Evolutionary conservation across 257 asterid species (phyloP).

Genomic region (Coffea eugenioides): DNA sequence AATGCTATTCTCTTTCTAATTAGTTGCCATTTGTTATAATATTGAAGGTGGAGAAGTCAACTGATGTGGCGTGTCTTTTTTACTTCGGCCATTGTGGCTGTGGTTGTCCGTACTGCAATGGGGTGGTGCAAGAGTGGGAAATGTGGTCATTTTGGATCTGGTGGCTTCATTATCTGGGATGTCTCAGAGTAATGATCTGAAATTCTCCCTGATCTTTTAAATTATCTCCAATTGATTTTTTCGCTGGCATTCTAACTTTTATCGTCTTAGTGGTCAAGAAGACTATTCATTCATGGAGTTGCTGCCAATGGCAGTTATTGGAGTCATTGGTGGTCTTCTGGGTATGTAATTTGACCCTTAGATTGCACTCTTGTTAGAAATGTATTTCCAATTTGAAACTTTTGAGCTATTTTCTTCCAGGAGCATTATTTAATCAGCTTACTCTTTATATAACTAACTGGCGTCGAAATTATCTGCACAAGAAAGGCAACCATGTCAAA

Average conservation of each 20-base stretch:
- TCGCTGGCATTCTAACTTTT: constrained; percentile 35
- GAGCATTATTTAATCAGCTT: constrained; percentile 96
- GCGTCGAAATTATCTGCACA: constrained; percentile 91
- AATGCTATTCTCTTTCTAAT: not conserved
- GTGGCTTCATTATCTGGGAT: constrained; percentile 99
- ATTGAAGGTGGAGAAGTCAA: constrained; percentile 99
- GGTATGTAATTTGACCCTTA: constrained; percentile 47
- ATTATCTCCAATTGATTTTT: constrained; percentile 18
- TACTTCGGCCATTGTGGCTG: constrained; percentile 97
- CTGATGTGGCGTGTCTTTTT: constrained; percentile 99
- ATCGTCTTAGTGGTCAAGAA: constrained; percentile 88
- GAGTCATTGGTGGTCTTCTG: constrained; percentile 96
- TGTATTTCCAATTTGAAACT: constrained; percentile 19
- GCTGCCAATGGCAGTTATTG: constrained; percentile 96
- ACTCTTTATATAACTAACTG: constrained; percentile 77
- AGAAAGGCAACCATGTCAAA: constrained; percentile 83
- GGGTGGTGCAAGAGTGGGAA: constrained; percentile 98
- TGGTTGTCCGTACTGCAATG: constrained; percentile 94
- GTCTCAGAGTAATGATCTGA: constrained; percentile 73
- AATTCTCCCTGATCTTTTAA: constrained; percentile 22
- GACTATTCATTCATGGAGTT: constrained; percentile 93
- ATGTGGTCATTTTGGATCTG: constrained; percentile 98
- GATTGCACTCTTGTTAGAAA: constrained; percentile 14
- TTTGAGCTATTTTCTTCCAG: constrained; percentile 36
- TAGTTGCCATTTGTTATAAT: constrained; percentile 12